Evolutionary conservation across 768 basidiomycete species (phyloP).

Genomic region (Kwoniella bestiolae): DNA sequence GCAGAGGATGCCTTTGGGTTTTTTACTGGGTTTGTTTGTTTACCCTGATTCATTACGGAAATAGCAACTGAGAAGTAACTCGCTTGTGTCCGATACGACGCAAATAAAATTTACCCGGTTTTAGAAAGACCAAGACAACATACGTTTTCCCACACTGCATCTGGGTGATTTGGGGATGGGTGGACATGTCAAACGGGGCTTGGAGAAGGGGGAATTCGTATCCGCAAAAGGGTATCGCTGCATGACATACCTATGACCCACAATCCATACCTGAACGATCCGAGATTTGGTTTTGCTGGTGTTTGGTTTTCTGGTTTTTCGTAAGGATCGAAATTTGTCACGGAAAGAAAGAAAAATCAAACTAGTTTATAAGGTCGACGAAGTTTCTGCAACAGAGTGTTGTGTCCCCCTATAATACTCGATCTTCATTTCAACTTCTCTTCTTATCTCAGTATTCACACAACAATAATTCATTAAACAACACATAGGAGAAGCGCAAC

Average conservation of each 20-base stretch:
- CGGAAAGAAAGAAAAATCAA: neutral
- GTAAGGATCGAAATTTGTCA: neutral
- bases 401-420: neutral
- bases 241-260: no score
- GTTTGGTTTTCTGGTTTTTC: neutral
- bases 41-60: neutral
- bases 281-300: neutral
- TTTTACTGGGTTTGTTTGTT: neutral
- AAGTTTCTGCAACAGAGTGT: neutral
- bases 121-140: neutral
- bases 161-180: neutral
- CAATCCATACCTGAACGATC: no score
- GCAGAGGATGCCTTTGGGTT: neutral
- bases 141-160: neutral
- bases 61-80: neutral
- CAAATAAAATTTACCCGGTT: slow-evolving; percentile 3
- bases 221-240: neutral
- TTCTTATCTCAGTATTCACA: neutral
- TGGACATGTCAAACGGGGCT: neutral
- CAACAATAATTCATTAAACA: neutral
- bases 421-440: neutral
- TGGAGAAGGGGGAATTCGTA: neutral
- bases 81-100: neutral
- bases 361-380: neutral
- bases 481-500: neutral